These are phyloP conservation scores for Cladobotryum protrusum DNA, from an alignment of 2,329 filamentous ascomycete species.

Conservation along the genomic window DNA sequence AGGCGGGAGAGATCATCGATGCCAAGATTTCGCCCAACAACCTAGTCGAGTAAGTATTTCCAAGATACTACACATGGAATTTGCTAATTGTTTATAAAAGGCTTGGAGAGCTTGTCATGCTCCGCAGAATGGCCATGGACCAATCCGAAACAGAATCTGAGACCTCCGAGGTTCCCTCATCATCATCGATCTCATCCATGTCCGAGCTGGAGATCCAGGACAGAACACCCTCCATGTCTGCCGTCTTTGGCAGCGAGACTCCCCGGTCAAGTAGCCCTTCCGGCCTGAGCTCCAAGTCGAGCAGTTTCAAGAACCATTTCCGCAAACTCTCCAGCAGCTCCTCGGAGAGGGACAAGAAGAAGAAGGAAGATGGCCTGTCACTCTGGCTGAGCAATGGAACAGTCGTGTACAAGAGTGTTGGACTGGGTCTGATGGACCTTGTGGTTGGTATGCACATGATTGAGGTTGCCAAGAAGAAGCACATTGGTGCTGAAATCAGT, in stretches of 20 bases:
- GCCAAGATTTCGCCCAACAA: constrained; percentile 67
- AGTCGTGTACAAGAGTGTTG: constrained; percentile 64
- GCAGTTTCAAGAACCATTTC: constrained; percentile 25
- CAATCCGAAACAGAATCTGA: constrained; percentile 32
- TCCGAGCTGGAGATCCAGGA: constrained; percentile 31
- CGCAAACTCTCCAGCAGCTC: constrained; percentile 24
- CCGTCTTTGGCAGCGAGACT: constrained; percentile 28
- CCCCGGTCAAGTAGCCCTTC: constrained; percentile 25
- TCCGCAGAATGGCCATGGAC: constrained; percentile 40
- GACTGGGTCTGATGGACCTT: constrained; percentile 60
- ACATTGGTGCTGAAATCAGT: constrained; percentile 47
- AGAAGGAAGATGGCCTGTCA: constrained; percentile 44
- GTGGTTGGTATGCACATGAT: constrained; percentile 55
- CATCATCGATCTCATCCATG: constrained; percentile 21
- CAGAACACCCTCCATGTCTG: constrained; percentile 35
- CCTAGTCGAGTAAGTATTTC: constrained; percentile 62
- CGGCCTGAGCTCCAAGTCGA: constrained; percentile 27
- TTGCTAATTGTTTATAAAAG: constrained; percentile 26
- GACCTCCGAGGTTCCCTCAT: constrained; percentile 23
- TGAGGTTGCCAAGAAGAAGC: constrained; percentile 47
- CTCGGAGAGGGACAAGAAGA: constrained; percentile 29
- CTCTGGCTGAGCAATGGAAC: constrained; percentile 56
- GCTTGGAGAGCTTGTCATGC: constrained; percentile 71
- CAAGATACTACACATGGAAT: too few relatives aligned
- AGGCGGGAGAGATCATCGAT: constrained; percentile 81